Conservation (phyloP, 768 basidiomycete species). For the Podaxis sp. region DNA sequence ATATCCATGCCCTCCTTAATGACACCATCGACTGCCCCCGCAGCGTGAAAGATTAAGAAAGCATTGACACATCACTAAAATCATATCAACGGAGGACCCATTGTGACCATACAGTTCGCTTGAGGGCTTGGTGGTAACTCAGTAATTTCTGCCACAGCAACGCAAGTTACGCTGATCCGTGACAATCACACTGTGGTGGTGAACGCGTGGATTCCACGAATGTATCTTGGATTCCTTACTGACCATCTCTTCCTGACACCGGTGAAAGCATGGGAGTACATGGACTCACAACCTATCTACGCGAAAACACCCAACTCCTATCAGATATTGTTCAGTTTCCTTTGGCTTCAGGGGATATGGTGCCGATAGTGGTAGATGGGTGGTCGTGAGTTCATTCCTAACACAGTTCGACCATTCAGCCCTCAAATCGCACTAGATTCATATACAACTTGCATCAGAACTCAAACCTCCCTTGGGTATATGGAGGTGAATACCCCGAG, state of each 20-base stretch:
- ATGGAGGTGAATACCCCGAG: conserved; percentile 74
- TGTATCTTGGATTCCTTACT: no score
- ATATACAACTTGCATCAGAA: conserved; percentile 65
- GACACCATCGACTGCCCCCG: no score
- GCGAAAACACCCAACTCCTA: conserved; percentile 44
- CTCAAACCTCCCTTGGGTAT: conserved; percentile 76
- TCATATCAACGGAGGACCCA: no score
- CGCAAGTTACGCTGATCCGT: no score
- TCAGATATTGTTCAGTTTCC: conserved; percentile 30
- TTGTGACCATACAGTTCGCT: no score
- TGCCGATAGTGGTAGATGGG: conserved; percentile 72
- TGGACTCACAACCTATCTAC: conserved; percentile 51
- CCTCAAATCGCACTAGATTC: conserved; percentile 46
- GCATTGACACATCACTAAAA: no score
- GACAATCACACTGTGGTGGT: no score
- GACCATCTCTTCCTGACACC: neutral
- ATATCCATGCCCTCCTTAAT: no score
- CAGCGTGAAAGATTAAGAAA: no score
- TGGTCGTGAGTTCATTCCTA: conserved; percentile 70
- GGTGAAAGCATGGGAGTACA: conserved; percentile 45
- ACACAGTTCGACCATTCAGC: conserved; percentile 13
- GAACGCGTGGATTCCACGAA: no score
- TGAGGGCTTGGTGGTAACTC: no score
- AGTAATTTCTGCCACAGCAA: no score
- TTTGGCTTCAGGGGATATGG: conserved; percentile 20